Conservation (phyloP, 169 alveolate species). For the Eimeria maxima region DNA sequence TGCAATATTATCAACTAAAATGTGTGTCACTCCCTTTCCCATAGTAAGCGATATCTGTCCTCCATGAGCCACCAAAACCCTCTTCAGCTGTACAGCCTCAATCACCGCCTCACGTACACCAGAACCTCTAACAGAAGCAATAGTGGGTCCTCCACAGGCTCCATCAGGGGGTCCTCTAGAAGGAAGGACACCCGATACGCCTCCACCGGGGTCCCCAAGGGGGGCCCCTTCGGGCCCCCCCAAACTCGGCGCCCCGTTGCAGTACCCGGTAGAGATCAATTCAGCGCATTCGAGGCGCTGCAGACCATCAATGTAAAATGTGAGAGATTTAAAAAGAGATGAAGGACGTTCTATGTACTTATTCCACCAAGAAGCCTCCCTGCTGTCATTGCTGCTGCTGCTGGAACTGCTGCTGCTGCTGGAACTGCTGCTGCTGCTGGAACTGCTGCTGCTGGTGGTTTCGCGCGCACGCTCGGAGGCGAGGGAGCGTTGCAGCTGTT, state of each 20-base stretch:
- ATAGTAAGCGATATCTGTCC: background rate
- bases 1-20: conserved; percentile 77
- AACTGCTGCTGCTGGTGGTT: conserved; percentile 14
- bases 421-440: conserved; percentile 32
- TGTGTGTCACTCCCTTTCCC: conserved; percentile 77
- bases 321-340: conserved; percentile 4
- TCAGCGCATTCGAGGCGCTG: conserved; percentile 34
- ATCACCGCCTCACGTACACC: background rate
- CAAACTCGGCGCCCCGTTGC: background rate
- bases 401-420: conserved; percentile 4
- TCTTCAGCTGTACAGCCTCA: conserved; percentile 50
- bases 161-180: background rate
- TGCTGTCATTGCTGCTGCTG: conserved; percentile 3
- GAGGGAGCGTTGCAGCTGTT: conserved; percentile 46
- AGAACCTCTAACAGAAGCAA: too few relatives aligned
- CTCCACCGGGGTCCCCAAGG: background rate
- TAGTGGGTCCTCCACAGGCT: too few relatives aligned
- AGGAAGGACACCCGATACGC: background rate
- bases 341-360: background rate
- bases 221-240: background rate
- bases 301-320: conserved; percentile 17
- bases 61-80: conserved; percentile 44
- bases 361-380: conserved; percentile 29
- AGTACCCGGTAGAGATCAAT: background rate
- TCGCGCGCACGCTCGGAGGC: background rate